Evolutionary conservation across 768 basidiomycete species (phyloP), one percentile per base, ranked within the genome.

Genomic region (Hemileccinum impolitum): DNA sequence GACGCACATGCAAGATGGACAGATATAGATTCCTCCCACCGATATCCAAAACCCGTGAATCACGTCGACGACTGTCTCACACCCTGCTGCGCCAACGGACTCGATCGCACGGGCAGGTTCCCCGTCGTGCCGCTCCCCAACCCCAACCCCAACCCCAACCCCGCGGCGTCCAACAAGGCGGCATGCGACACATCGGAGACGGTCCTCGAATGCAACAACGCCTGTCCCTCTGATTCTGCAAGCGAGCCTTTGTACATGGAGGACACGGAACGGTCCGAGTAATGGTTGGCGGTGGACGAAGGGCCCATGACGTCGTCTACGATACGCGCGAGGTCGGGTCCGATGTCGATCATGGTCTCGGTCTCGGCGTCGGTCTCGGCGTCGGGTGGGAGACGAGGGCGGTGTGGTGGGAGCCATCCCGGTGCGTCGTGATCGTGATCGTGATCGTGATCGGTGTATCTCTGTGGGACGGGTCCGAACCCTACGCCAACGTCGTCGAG

Each of bases 291-390:
- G 1, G 47, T 3, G 0, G 41, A 0, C 0, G 64, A 39, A 4
- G 74, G 71, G 3, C 77, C 77, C 77, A 79, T 79, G 1, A 79
- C 71, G 41, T 77, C 71, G 47, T 76, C 70, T 9, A 78, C 72
- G 40, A 79, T 77, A 9, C 55, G 64, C n/a, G 63, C 45, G 9
- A 76, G 57, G 45, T 73, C 72, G 2, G 3, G 28, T 9, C 28
- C 28, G 30, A 76, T 49, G 23, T n/a, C n/a, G n/a, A n/a, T n/a
- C n/a, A n/a, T n/a, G n/a, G n/a, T n/a, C n/a, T n/a, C n/a, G n/a
- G 56, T 47, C 6, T 55, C 58, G 25, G 63, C 53, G 23, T 61
- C 57, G 6, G 49, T 42, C n/a, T n/a, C n/a, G n/a, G n/a, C n/a
- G n/a, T n/a, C n/a, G n/a, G n/a, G n/a, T n/a, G n/a, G n/a, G n/a